Evolutionary conservation across 2,329 filamentous ascomycete species (phyloP), one percentile per base, ranked within the genome.

Genomic region (Aspergillus sclerotialis): DNA sequence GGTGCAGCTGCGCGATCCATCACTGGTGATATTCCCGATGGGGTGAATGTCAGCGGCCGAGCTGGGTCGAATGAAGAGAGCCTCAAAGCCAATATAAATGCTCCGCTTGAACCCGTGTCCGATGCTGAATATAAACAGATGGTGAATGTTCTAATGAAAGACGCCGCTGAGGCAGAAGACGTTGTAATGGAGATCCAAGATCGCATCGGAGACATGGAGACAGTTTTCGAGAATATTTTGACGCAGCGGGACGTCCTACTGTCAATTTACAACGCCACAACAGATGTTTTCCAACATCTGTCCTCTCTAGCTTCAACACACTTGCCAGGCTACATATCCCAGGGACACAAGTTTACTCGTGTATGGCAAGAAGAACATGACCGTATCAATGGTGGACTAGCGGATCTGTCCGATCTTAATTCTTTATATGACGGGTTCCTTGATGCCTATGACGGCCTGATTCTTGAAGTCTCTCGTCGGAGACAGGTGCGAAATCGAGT

Each of bases 381-480:
- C 4, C 72, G 71, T 12, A 84, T 96, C 15, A 69, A 73, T 23
- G 69, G 65, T 11, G 83, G 80, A 47, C 75, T 94, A 26, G 67
- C 73, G 7, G 86, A 94, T 51, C 82, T 96, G 60, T 78, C 82
- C 33, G 76, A 78, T 14, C 75, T 95, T 49, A 73, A 79, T 8
- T 69, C 76, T n/a, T 86, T 95, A 49, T 96, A 95, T 60, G 83
- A 90, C 40, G 80, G 82, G 12, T 98, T 96, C 51, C 72, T 84
- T 13, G 75, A 78, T 33, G 86, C 88, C 0, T 96, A 98, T 53
- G 83, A 87, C 46, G 80, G 82, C 13, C 68, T 98, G 9, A 73
- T 95, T 15, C 72, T 94, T 1, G 92, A 98, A 58, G 82, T 88
- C 5, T 82, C 83, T 33, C 73, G 92, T 15, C 75, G 92, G 7